phyloP scores from a whole-genome alignment of 805 yeast genomes.

The Sugiyamaella valdiviana region DNA sequence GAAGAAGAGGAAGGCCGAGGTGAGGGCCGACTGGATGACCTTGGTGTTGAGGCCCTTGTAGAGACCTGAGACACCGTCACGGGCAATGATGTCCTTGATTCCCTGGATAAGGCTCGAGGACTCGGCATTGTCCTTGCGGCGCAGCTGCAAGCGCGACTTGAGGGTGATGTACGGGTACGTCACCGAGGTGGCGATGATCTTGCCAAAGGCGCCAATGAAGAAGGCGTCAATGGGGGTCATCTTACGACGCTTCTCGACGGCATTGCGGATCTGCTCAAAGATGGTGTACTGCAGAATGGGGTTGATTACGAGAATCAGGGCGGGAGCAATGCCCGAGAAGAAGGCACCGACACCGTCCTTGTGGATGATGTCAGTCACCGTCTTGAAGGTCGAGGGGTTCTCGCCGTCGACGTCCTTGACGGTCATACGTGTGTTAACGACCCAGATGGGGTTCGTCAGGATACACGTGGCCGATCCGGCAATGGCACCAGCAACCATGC shows the following conservation, averaged over 20 bases:
- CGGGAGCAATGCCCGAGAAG: conserved; percentile 84
- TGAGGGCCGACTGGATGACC: conserved; percentile 72
- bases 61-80: conserved; percentile 70
- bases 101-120: conserved; percentile 27
- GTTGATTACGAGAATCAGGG: conserved; percentile 75
- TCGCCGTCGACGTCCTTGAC: conserved; percentile 38
- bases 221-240: conserved; percentile 70
- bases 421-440: conserved; percentile 85
- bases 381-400: conserved; percentile 46
- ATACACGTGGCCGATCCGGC: conserved; percentile 84
- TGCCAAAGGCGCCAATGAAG: conserved; percentile 82
- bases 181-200: conserved; percentile 77
- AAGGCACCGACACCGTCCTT: conserved; percentile 67
- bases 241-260: conserved; percentile 50
- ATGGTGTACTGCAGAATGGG: conserved; percentile 91
- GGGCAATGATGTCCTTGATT: conserved; percentile 50
- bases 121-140: conserved; percentile 33
- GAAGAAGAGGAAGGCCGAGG: conserved; percentile 85
- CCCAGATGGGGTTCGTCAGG: conserved; percentile 89
- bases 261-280: conserved; percentile 76
- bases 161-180: conserved; percentile 89
- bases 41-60: conserved; percentile 79
- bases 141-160: conserved; percentile 81
- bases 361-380: conserved; percentile 55
- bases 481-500: conserved; percentile 71